phyloP scores from a whole-genome alignment of 139 green algal genomes.

The Coccomyxa sp. region DNA sequence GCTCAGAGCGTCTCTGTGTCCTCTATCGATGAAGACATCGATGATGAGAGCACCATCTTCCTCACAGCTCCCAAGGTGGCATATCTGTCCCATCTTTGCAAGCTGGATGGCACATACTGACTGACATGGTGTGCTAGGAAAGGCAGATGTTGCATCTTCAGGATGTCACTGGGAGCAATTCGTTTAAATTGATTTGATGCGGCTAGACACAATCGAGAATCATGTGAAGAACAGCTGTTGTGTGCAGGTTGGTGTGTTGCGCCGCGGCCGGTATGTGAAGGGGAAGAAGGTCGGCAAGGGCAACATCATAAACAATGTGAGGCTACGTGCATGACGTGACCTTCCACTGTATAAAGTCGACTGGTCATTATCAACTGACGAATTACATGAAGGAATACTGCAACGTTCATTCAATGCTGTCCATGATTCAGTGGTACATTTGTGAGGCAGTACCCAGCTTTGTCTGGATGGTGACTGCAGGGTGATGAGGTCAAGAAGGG shows the following conservation, averaged over 20 bases:
- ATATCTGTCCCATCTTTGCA: not conserved
- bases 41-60: slow-evolving; percentile 47
- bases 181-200: not conserved
- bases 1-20: not conserved
- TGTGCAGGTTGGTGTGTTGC: slow-evolving; percentile 75
- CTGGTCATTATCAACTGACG: no score
- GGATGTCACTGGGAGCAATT: not conserved
- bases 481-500: slow-evolving; percentile 83
- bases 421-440: no score
- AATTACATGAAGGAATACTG: no score
- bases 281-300: slow-evolving; percentile 87
- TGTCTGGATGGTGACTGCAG: slow-evolving; percentile 16
- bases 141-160: not conserved
- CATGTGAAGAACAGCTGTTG: not conserved
- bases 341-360: no score
- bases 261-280: slow-evolving; percentile 72
- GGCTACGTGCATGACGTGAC: not conserved
- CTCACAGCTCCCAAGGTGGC: slow-evolving; percentile 66
- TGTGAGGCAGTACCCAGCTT: no score
- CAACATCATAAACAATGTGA: slow-evolving; percentile 51
- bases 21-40: slow-evolving; percentile 54
- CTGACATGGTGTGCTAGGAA: not conserved
- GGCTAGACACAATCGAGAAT: not conserved
- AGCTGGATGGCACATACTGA: not conserved
- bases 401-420: no score